Base-by-base conservation (phyloP, 257 asterid species). In the Salvia miltiorrhiza region DNA sequence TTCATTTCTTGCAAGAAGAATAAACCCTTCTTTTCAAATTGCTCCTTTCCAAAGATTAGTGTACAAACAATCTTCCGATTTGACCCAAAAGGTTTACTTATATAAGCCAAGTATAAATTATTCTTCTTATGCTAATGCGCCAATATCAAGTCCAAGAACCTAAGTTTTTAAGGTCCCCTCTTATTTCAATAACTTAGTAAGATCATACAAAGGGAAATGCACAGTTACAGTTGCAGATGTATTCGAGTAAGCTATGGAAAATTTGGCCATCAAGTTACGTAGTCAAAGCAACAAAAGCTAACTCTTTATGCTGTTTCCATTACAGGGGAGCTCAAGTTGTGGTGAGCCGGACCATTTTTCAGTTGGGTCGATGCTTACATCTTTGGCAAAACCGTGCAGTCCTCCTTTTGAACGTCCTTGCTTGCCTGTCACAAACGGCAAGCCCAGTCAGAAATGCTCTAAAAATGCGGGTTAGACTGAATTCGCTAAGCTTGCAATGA, bases 301-400 rank as follows among this genome's bases (percentile, higher is more conserved):
- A 28, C 72, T 65, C 43, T 55, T 65, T 45, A 48, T 58, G 45
- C 59, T 41, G 39, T 40, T n/a, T 67, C 40, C 65, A 44, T 16
- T 49, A 1, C 32, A 9, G 53, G 35, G 23, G 10, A 45, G 39
- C 26, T 55, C 72, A 2, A 60, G 44, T 62, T 54, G 65, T 16
- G 63, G 65, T 23, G 57, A 50, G 59, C 23, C 48, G 16, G 43
- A 47, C 35, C 21, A 5, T 68, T 45, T 37, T 41, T 21, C 20
- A 4, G 16, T 48, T 45, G 65, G 28, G 11, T 54, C 45, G 23
- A 17, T 35, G 50, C 52, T 80, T 76, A 90, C 47, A 78, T 73
- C 83, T 86, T 88, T 49, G 96, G 97, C 28, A 88, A 80, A 79
- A 80, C 30, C 16, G 95, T 86, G 82, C 79, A 66, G 54, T 89